Base-by-base conservation (phyloP, 768 basidiomycete species). In the Termitomyces sp. region DNA sequence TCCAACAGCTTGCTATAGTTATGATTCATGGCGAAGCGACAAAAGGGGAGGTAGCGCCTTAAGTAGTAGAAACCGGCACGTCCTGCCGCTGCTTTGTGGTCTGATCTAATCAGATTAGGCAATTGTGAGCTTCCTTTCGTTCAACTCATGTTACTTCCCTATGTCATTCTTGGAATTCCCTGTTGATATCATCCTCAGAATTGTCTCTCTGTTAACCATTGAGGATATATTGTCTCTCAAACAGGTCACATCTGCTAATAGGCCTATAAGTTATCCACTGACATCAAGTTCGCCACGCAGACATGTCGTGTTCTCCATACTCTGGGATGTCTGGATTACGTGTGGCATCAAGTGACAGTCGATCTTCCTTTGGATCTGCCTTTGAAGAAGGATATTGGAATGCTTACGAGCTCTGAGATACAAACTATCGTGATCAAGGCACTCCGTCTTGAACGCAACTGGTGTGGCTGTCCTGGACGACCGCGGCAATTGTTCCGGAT, bases 301-400 rank as follows among this genome's bases (percentile, higher is more conserved):
- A 79, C 82, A 68, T 83, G 83, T 76, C 85, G 84, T 79, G 79
- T 71, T 59, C 69, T 85, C 57, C 78, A 86, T 71, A 76, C 77
- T n/a, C 75, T 81, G 43, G 77, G 75, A 14, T 75, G 74, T 49
- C 68, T 68, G 40, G 80, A 87, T 65, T 83, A 83, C 66, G 67
- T 83, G 39, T 86, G 84, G 83, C 84, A 81, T 68, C 74, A 75
- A 34, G 62, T 81, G 57, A 72, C 72, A 36, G 59, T 80, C 33
- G 76, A 79, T 64, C 65, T 85, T 33, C 79, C 83, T 53, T 67
- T 79, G 55, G 79, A 83, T 65, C 64, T 81, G 0, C 75, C 79
- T 30, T 58, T 64, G 16, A 70, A 76, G 49, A 62, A 57, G 14
- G 63, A 69, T 55, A 61, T 72, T 8, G 56, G 61, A n/a, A 55